phyloP scores from a whole-genome alignment of 2,329 filamentous ascomycete species.

The Amphichorda felina region DNA sequence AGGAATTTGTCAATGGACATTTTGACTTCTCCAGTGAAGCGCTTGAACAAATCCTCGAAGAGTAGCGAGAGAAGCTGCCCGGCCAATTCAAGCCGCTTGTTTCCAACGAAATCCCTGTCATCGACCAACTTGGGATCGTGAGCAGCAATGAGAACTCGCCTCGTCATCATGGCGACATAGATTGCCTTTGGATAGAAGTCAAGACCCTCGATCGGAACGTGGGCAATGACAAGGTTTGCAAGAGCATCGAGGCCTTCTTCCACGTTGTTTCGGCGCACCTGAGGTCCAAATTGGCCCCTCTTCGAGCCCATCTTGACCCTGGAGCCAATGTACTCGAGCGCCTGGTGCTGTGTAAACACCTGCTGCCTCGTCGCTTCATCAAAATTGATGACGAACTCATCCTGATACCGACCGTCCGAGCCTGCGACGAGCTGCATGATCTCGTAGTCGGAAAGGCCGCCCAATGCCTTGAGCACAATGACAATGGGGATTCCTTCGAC shows the following conservation, averaged over 20 bases:
- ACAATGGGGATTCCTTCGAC: conserved; percentile 92
- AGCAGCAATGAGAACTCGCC: conserved; percentile 89
- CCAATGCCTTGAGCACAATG: conserved; percentile 84
- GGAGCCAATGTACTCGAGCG: conserved; percentile 80
- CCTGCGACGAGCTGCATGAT: conserved; percentile 87
- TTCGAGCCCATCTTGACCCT: conserved; percentile 79
- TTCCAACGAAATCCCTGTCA: conserved; percentile 94
- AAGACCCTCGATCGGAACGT: conserved; percentile 81
- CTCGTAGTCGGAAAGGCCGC: conserved; percentile 87
- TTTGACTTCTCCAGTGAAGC: conserved; percentile 81
- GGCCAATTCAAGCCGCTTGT: conserved; percentile 90
- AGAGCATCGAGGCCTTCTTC: conserved; percentile 90
- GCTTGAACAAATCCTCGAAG: conserved; percentile 97
- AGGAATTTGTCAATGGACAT: conserved; percentile 90
- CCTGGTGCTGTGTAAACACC: conserved; percentile 89
- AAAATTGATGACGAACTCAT: conserved; percentile 91
- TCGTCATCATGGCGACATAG: conserved; percentile 94
- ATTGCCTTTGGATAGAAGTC: conserved; percentile 96
- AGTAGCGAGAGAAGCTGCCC: conserved; percentile 87
- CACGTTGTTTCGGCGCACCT: conserved; percentile 63
- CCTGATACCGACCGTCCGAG: conserved; percentile 78
- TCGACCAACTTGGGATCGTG: conserved; percentile 84
- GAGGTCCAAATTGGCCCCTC: conserved; percentile 39
- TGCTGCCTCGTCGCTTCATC: conserved; percentile 78
- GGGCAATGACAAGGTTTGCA: conserved; percentile 85